Evolutionary conservation across 495 filamentous ascomycete genomes (phyloP).

Genomic region (Penicillium paradoxum): DNA sequence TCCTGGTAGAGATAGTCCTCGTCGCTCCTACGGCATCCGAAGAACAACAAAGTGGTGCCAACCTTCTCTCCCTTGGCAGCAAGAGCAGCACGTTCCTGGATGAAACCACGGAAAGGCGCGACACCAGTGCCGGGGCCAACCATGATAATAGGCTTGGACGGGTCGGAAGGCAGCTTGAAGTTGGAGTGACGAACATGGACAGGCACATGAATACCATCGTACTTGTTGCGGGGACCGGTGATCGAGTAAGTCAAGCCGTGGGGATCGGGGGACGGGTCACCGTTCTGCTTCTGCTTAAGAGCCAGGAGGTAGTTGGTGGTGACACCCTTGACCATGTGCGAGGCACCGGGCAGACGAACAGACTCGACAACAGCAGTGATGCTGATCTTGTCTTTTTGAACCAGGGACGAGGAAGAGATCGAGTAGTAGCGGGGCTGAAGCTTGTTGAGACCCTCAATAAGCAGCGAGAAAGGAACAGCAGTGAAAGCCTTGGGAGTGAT

Average conservation of each 20-base stretch:
- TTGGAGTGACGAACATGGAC: slow-evolving; percentile 97
- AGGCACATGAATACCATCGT: slow-evolving; percentile 91
- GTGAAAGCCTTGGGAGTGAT: slow-evolving; percentile 71
- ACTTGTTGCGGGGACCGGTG: slow-evolving; percentile 89
- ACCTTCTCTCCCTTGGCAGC: slow-evolving; percentile 77
- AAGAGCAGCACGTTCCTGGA: slow-evolving; percentile 84
- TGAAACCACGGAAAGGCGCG: slow-evolving; percentile 90
- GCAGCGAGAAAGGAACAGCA: slow-evolving; percentile 84
- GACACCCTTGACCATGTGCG: slow-evolving; percentile 85
- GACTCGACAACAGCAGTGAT: slow-evolving; percentile 95
- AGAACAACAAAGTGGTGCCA: slow-evolving; percentile 88
- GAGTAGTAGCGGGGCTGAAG: slow-evolving; percentile 98
- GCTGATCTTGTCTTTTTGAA: slow-evolving; percentile 89
- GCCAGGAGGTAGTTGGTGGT: slow-evolving; percentile 96
- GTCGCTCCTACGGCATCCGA: slow-evolving; percentile 75
- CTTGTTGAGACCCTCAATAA: slow-evolving; percentile 91
- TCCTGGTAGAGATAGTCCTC: slow-evolving; percentile 93
- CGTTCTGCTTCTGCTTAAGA: slow-evolving; percentile 95
- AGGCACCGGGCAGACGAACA: slow-evolving; percentile 66
- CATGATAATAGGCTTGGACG: slow-evolving; percentile 89
- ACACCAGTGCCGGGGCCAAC: slow-evolving; percentile 96
- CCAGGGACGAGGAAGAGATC: slow-evolving; percentile 93
- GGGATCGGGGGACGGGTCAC: slow-evolving; percentile 76
- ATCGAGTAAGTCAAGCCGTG: slow-evolving; percentile 88
- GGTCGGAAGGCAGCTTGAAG: slow-evolving; percentile 97